Evolutionary conservation across 768 basidiomycete species (phyloP), one percentile per base, ranked within the genome.

Genomic region (Termitomyces sp.): DNA sequence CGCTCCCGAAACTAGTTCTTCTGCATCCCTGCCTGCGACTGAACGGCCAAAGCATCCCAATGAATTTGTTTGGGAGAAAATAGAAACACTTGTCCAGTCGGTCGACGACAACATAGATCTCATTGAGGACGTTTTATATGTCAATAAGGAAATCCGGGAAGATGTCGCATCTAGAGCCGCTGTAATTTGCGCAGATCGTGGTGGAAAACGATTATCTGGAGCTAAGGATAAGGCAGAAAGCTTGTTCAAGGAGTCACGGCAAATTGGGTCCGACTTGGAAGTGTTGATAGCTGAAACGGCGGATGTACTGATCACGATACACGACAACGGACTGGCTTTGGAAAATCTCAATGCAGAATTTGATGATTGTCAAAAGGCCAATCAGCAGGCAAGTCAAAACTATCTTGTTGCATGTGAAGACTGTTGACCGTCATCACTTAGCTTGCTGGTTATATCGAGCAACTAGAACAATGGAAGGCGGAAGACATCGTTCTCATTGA

Each of bases 401-500:
- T n/a, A 43, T 43, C 26, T 4, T 38, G 8, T 18, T 44, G 32
- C 4, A 44, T 54, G 6, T 33, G 8, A 45, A 54, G 5, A 36
- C 26, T 20, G 4, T 28, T 49, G 13, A 26, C 35, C n/a, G 44
- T 45, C 22, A 35, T 5, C 4, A 22, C 32, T 38, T 4, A 56
- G 60, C 53, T 56, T 52, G 8, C 54, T 45, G 48, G 30, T n/a
- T 55, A 54, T 5, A 22, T 66, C 18, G 20, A 66, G 32, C 43
- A 62, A 30, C 53, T 60, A 40, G 61, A 67, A 38, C 50, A 49
- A 54, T 60, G 62, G 62, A 66, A 65, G 28, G 36, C 59, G 40
- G 63, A 63, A 43, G 66, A 71, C 41, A 52, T 41, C 5, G 54
- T 40, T 8, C 56, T 59, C 32, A 67, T 75, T 14, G 53, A 62